Conservation (phyloP, 2,329 filamentous ascomycete genomes). For the Pseudogymnoascus sp. region DNA sequence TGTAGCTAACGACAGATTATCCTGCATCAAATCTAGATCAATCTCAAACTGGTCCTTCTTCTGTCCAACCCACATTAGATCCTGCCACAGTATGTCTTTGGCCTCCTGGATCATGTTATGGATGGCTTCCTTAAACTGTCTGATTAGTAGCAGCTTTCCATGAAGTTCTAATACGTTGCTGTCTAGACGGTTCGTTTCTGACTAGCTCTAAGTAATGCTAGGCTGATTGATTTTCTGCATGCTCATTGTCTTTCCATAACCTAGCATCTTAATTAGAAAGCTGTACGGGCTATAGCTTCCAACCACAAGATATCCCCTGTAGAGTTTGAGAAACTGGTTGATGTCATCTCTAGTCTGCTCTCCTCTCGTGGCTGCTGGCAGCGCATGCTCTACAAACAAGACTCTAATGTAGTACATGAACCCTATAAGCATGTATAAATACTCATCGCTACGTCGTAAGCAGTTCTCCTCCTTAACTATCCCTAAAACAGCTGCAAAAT, state of each 20-base stretch:
- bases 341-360: background rate
- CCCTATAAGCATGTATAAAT: background rate
- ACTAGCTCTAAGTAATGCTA: background rate
- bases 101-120: background rate
- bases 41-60: background rate
- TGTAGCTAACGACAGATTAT: background rate
- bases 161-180: background rate
- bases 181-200: background rate
- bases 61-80: background rate
- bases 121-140: background rate
- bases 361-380: background rate
- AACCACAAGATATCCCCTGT: background rate
- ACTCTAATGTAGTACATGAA: background rate
- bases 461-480: background rate
- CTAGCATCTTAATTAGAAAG: background rate
- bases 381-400: background rate
- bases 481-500: background rate
- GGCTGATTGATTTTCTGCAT: background rate
- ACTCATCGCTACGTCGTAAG: background rate
- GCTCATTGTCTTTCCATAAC: background rate
- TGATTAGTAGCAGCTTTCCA: background rate
- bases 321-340: background rate
- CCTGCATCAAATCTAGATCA: background rate
- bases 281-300: background rate
- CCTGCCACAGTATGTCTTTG: background rate